phyloP scores from a whole-genome alignment of 257 asterid genomes.

The Jaltomata sinuosa region DNA sequence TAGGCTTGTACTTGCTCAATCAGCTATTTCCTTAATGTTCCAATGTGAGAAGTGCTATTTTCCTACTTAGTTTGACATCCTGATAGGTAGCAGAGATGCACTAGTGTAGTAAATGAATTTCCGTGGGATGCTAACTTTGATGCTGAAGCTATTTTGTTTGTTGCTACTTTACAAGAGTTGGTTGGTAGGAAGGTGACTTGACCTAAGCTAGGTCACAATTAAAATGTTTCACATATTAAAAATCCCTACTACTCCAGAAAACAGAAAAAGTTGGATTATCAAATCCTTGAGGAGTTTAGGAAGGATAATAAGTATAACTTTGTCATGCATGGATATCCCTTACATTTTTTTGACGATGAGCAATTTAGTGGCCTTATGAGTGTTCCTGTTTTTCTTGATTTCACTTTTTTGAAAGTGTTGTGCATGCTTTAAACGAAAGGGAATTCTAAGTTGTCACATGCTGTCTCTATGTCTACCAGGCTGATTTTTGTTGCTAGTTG shows the following conservation, averaged over 20 bases:
- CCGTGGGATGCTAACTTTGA: background rate
- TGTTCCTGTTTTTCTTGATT: background rate
- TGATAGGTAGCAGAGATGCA: background rate
- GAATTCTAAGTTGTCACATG: background rate
- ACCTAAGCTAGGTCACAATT: background rate
- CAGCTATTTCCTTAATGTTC: background rate
- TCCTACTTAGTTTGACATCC: background rate
- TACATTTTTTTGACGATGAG: background rate
- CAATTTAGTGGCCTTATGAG: background rate
- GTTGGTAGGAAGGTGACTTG: background rate
- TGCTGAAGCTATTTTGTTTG: background rate
- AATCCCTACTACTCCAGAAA: background rate
- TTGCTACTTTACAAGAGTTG: background rate
- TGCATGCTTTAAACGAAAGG: background rate
- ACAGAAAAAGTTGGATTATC: background rate
- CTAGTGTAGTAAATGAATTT: background rate
- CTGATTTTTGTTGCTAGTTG: background rate
- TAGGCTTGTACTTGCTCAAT: conserved; percentile 11
- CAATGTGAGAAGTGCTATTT: background rate
- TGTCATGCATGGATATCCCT: background rate
- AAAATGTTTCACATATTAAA: background rate
- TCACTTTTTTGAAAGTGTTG: background rate
- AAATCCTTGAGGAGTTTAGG: background rate
- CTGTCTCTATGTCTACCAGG: background rate
- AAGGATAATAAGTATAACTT: background rate